These are phyloP conservation scores for Boletus insuetus DNA, from an alignment of 768 basidiomycete species.

Conservation along the genomic window DNA sequence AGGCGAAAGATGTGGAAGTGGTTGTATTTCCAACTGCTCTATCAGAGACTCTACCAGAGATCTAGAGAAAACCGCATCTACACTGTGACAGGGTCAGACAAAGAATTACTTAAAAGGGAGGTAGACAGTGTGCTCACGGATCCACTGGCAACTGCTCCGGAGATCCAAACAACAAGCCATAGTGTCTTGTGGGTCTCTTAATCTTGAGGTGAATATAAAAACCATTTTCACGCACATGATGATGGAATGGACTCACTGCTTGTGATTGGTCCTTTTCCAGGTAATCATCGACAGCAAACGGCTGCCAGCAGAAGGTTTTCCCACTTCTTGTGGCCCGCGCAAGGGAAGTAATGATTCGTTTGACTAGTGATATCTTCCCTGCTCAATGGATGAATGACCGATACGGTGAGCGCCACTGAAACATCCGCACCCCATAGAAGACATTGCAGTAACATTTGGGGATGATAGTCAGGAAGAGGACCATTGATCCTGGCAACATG, in stretches of 20 bases:
- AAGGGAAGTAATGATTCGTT: constrained; percentile 73
- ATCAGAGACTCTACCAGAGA: constrained; percentile 59
- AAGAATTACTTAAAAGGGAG: neutral
- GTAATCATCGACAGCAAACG: constrained; percentile 52
- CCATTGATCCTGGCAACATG: constrained; percentile 81
- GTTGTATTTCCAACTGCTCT: constrained; percentile 56
- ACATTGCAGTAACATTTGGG: constrained; percentile 89
- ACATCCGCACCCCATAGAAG: constrained; percentile 77
- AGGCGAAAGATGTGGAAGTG: constrained; percentile 67
- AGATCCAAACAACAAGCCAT: constrained; percentile 54
- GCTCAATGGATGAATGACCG: constrained; percentile 7
- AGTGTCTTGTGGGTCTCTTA: constrained; percentile 33
- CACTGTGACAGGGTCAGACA: constrained; percentile 30
- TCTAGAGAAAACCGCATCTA: constrained; percentile 58
- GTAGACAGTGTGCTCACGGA: constrained; percentile 38
- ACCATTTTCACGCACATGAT: neutral
- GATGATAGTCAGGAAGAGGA: constrained; percentile 88
- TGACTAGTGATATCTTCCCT: constrained; percentile 87
- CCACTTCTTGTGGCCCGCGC: constrained; percentile 32
- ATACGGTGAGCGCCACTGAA: neutral
- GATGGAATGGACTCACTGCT: constrained; percentile 18
- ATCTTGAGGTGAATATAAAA: constrained; percentile 7
- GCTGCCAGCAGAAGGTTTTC: constrained; percentile 38
- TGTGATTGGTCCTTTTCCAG: constrained; percentile 18
- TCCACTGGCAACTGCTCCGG: constrained; percentile 34